These are phyloP conservation scores for Microdochium trichocladiopsis DNA, from an alignment of 2,329 filamentous ascomycete genomes.

Conservation along the genomic window DNA sequence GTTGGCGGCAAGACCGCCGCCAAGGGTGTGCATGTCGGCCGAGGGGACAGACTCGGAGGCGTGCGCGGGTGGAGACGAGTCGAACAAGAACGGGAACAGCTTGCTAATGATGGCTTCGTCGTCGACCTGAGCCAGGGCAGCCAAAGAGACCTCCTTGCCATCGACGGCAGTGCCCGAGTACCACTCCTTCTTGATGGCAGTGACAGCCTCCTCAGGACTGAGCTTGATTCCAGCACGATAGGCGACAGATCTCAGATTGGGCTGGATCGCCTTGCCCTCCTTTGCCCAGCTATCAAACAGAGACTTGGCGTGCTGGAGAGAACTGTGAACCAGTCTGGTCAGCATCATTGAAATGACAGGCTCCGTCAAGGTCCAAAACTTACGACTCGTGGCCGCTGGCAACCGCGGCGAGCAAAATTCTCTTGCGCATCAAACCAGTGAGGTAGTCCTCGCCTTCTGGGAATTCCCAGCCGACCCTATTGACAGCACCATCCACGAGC, in stretches of 20 bases:
- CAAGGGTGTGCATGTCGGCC: constrained; percentile 82
- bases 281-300: constrained; percentile 76
- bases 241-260: constrained; percentile 72
- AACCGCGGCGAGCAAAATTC: constrained; percentile 70
- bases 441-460: constrained; percentile 74
- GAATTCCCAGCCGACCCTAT: constrained; percentile 82
- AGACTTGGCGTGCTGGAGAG: constrained; percentile 65
- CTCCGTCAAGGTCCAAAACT: constrained; percentile 20
- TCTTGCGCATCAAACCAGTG: constrained; percentile 72
- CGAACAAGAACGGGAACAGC: constrained; percentile 74
- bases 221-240: constrained; percentile 70
- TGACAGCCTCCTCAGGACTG: constrained; percentile 62
- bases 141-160: constrained; percentile 79
- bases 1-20: constrained; percentile 67
- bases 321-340: constrained; percentile 33
- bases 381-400: constrained; percentile 69
- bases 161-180: constrained; percentile 77
- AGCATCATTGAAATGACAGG: constrained; percentile 1
- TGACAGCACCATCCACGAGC: constrained; percentile 67
- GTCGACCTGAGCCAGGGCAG: constrained; percentile 67
- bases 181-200: constrained; percentile 80
- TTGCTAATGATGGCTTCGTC: constrained; percentile 55
- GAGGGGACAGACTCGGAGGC: constrained; percentile 62
- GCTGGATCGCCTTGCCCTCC: constrained; percentile 64
- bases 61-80: constrained; percentile 42